Conservation (phyloP, 176 grass and related monocot genomes). For the Luzula sylvatica region DNA sequence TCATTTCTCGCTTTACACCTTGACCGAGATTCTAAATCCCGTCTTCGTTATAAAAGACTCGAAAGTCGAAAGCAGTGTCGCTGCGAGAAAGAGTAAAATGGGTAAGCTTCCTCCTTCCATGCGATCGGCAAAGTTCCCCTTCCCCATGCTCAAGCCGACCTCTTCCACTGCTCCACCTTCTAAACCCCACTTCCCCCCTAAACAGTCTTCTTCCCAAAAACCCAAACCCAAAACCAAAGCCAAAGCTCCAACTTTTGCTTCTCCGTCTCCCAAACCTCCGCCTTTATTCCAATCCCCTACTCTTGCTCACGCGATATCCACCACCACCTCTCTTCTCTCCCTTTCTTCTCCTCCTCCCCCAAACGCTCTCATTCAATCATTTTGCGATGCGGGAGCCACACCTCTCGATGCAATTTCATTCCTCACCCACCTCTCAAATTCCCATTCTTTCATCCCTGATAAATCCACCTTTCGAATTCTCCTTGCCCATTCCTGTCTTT, state of each 20-base stretch:
- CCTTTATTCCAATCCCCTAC: constrained; percentile 26
- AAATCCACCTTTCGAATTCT: constrained; percentile 29
- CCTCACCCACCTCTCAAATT: constrained; percentile 23
- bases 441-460: constrained; percentile 1
- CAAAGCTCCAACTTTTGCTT: constrained; percentile 26
- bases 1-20: background rate
- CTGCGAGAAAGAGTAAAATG: constrained; percentile 26
- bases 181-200: background rate
- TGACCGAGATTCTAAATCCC: background rate
- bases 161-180: background rate
- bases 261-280: constrained; percentile 22
- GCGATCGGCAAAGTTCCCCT: constrained; percentile 43
- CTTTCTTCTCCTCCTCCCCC: constrained; percentile 39
- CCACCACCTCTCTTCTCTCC: constrained; percentile 20
- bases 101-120: constrained; percentile 46
- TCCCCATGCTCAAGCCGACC: constrained; percentile 22
- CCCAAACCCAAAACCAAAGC: constrained; percentile 5
- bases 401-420: constrained; percentile 24
- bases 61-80: too few species aligned
- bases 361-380: constrained; percentile 47
- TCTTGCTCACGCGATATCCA: constrained; percentile 33
- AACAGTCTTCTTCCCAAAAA: background rate
- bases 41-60: too few species aligned
- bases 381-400: constrained; percentile 31
- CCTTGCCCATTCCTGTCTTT: constrained; percentile 28